Evolutionary conservation across 2,329 filamentous ascomycete genomes (phyloP), one percentile per base, ranked within the genome.

Genomic region (Fusarium xyrophilum): DNA sequence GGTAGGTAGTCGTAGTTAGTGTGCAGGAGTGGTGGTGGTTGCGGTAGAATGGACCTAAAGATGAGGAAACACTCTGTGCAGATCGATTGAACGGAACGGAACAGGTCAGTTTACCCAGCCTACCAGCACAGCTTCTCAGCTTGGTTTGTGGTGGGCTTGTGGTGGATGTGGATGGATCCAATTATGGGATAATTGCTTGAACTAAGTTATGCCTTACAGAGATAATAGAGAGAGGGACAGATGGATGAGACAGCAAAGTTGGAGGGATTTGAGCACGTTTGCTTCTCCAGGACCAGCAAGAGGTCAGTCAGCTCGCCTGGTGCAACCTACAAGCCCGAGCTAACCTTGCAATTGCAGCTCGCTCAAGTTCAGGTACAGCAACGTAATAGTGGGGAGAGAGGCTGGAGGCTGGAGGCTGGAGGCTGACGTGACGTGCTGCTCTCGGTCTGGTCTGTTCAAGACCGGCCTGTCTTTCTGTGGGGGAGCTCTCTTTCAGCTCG

Each of bases 281-380:
- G 61, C 62, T 63, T 67, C 53, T 54, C 50, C 39, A 39, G 61
- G 39, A 66, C 59, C 60, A 70, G 51, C 52, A 63, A 66, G 63
- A 67, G 60, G 62, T 65, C 68, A 73, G 70, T 72, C 68, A 73
- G 70, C 68, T 73, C 66, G 56, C 35, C 52, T 63, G 63, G 61
- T 63, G 56, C 65, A 61, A 67, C 68, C 62, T 54, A 63, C 62
- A 55, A 63, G 58, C 39, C 62, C 30, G 47, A 42, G 36, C 54
- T 52, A 62, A 65, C 66, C 65, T 66, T 59, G 63, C 62, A 65
- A 61, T 50, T 63, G 66, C 62, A 67, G 66, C 62, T 67, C 66
- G 59, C 53, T 60, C 54, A 60, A 48, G 61, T 65, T 53, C 66
- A 69, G 67, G 67, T 43, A 69, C 67, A 46, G 53, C 50, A 69